Evolutionary conservation across 306 rosid species (phyloP).

Genomic region (Rubus idaeus): DNA sequence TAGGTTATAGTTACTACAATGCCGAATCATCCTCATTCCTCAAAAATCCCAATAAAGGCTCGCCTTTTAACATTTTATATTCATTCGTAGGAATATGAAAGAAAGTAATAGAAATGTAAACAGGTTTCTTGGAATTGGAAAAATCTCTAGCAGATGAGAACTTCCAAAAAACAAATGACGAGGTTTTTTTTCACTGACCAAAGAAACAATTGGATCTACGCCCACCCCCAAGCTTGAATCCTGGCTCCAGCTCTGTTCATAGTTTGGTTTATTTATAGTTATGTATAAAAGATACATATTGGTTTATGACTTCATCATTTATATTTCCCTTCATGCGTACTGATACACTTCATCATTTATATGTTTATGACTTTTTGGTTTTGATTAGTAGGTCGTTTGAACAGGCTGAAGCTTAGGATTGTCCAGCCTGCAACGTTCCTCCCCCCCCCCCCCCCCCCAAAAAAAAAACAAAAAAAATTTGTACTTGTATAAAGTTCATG

Average conservation of each 20-base stretch:
- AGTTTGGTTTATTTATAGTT: neutral
- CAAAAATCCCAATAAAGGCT: neutral
- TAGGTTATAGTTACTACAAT: neutral
- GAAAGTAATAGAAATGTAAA: neutral
- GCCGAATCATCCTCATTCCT: neutral
- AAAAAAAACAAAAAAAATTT: too few relatives aligned
- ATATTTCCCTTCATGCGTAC: too few relatives aligned
- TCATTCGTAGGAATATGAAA: neutral
- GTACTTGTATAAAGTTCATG: slow-evolving; percentile 59
- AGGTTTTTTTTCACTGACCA: neutral
- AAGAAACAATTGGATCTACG: neutral
- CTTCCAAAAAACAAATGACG: neutral
- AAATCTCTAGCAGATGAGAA: neutral
- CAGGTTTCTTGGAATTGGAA: neutral
- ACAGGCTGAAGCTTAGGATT: slow-evolving; percentile 26
- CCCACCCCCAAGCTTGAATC: neutral
- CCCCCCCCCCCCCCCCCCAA: too few relatives aligned
- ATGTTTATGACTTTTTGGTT: too few relatives aligned
- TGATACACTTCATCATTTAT: neutral
- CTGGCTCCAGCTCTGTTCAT: neutral
- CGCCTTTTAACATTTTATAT: neutral
- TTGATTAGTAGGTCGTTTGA: too few relatives aligned
- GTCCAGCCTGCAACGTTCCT: slow-evolving; percentile 20
- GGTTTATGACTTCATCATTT: too few relatives aligned
- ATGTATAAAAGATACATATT: too few relatives aligned